Evolutionary conservation across 2,329 filamentous ascomycete genomes (phyloP), one percentile per base, ranked within the genome.

Genomic region (Cyanodermella asteris): DNA sequence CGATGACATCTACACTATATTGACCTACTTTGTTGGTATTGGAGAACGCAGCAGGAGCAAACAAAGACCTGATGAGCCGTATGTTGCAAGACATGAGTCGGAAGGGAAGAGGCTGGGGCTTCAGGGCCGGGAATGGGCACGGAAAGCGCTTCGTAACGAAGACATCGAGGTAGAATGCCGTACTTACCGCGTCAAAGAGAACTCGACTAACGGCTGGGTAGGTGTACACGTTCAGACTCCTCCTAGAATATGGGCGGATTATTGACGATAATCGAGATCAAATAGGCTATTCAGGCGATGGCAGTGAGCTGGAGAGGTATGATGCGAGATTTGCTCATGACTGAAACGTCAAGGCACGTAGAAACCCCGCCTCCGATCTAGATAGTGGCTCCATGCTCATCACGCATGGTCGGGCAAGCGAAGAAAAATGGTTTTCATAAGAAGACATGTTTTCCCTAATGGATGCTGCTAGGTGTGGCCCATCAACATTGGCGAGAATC

Each of bases 81-180:
- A 43, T 25, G 38, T 47, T 6, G 32, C 38, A 8, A 33, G 34
- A 6, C 46, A 49, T 27, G 43, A 43, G 21, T 34, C 36, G 13
- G 42, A 45, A 25, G 46, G 40, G 1, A 41, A 44, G 28, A 38
- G 37, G 21, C 38, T 50, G 22, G 46, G 45, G 5, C 23, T 36
- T 16, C 43, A 47, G 22, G 40, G 45, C 9, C 34, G 42, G 15
- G 42, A 47, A 27, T 50, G 46, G 46, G 45, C 46, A 5, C 39
- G 44, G 19, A 40, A 42, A 20, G 42, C 42, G 8, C 29, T 54
- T 16, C 43, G 49, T 25, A 31, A 39, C 23, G 45, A 46, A 31
- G 72, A 77, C 39, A 65, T 77, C 48, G 70, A 76, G 47, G 67
- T 64, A 23, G 67, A 63, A 61, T 53, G 18, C 47, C 47, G 2